Conservation (phyloP, 257 asterid species). For the Jasminum sambac region DNA sequence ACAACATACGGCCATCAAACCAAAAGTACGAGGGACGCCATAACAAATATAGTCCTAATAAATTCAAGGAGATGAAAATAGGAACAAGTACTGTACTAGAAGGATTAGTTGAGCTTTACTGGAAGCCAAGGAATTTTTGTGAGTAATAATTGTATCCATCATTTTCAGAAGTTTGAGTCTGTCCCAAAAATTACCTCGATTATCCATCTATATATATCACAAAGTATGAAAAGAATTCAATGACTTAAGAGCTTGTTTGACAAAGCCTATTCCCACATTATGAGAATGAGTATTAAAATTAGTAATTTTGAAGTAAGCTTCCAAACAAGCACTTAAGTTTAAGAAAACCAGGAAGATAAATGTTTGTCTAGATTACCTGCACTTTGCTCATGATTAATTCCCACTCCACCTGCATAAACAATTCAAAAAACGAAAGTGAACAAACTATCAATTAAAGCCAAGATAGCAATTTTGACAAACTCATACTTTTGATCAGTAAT, state of each 20-base stretch:
- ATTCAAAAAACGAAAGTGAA: background rate
- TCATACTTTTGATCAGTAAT: conserved; percentile 10
- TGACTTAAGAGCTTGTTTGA: too few species aligned
- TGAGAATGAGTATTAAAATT: too few species aligned
- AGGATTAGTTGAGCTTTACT: too few species aligned
- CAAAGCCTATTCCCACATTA: too few species aligned
- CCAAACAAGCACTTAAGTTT: background rate
- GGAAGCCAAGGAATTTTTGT: background rate
- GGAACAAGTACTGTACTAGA: too few species aligned
- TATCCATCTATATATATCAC: background rate
- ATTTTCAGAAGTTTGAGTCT: background rate
- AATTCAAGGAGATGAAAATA: too few species aligned
- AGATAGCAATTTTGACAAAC: conserved; percentile 6
- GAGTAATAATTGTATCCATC: too few species aligned
- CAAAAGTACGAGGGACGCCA: background rate
- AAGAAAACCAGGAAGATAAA: conserved; percentile 11
- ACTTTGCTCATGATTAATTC: conserved; percentile 96
- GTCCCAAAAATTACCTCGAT: conserved; percentile 13
- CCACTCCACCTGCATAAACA: conserved; percentile 82
- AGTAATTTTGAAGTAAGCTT: too few species aligned
- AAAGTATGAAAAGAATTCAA: conserved; percentile 8
- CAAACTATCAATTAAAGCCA: conserved; percentile 10
- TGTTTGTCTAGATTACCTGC: conserved; percentile 59
- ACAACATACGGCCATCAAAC: background rate
- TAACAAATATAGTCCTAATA: too few species aligned